Percentiles rank a stretch among this genome's conserved stretches.
Conservation (phyloP, 2,329 filamentous ascomycete genomes). For the Dendrostoma leiphaemia region DNA sequence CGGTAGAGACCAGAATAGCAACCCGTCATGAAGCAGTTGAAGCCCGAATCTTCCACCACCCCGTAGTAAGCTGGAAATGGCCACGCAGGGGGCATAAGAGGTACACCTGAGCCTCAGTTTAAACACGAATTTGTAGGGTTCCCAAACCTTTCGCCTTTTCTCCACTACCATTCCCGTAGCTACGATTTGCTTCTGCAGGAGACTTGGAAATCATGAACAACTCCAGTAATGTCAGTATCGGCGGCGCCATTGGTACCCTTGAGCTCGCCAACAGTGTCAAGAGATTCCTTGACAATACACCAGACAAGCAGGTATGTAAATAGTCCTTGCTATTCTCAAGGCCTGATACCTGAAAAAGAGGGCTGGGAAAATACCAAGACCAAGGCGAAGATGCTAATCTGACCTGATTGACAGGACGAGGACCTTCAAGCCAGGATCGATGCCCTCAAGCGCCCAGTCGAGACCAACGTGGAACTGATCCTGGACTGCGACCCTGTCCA, state of each 20-base stretch:
- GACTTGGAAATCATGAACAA: not conserved
- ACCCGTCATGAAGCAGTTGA: not conserved
- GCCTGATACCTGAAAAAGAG: not conserved
- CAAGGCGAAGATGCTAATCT: not conserved
- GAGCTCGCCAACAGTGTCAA: not conserved
- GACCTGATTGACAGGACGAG: not conserved
- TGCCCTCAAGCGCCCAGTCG: not conserved
- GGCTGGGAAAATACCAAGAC: not conserved
- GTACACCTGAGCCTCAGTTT: not conserved
- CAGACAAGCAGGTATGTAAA: not conserved
- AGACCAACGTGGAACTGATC: conserved; percentile 1
- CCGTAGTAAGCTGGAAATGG: not conserved
- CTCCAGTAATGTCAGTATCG: not conserved
- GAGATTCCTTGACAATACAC: not conserved
- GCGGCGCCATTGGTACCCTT: not conserved
- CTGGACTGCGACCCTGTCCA: not conserved
- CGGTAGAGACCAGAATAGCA: not conserved
- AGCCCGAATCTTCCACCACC: not conserved
- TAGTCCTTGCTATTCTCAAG: not conserved
- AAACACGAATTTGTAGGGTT: not conserved
- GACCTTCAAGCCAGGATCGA: not conserved
- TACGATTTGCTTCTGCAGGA: not conserved
- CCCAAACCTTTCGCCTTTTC: not conserved
- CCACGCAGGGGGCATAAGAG: not conserved
- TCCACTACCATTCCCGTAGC: not conserved